Base-by-base conservation (phyloP, 495 filamentous ascomycete genomes). In the Trichoderma erinaceum region DNA sequence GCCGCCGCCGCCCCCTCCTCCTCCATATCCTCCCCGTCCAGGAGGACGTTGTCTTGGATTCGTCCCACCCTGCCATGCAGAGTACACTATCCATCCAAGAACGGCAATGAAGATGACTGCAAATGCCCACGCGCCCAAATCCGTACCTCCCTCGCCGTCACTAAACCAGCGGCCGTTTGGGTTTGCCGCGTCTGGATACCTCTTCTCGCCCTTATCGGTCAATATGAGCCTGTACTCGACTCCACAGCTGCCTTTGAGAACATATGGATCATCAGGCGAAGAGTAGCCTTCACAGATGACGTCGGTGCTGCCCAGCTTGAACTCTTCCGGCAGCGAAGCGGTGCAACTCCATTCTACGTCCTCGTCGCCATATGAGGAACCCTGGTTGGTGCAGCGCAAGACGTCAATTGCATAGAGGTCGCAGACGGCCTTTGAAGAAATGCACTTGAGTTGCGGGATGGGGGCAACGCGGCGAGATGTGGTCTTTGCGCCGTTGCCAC, bases 271-370 rank as follows among this genome's bases (percentile, higher is more conserved):
- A 23, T 92, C 85, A 0, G 89, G 77, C 13, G 75, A 78, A 21
- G 84, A 81, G 77, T 97, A 98, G 11, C 95, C 95, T 73, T 99
- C 95, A 76, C 95, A 99, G 4, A 92, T 81, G 13, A 99, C 95
- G 67, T 99, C 94, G 3, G 95, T 97, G 32, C 84, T 80, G 44
- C 93, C 95, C 15, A 98, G 85, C 74, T 95, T 95, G 75, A 99
- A 90, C 72, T 96, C 90, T 0, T 83, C 74, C 0, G 95, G 95
- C 0, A 98, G 79, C 4, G 83, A 79, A 0, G 95, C 92, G 1
- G 86, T 87, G 77, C 95, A 99, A 0, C 90, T 88, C 95, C 95
- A 99, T 75, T 94, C 86, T 44, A 97, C 80, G 77, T 93, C 87
- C 74, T 91, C 85, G 29, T 80, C 74, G 46, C 82, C 82, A 76